Evolutionary conservation across 2,329 filamentous ascomycete species (phyloP).

Genomic region (Thelonectria discophora): DNA sequence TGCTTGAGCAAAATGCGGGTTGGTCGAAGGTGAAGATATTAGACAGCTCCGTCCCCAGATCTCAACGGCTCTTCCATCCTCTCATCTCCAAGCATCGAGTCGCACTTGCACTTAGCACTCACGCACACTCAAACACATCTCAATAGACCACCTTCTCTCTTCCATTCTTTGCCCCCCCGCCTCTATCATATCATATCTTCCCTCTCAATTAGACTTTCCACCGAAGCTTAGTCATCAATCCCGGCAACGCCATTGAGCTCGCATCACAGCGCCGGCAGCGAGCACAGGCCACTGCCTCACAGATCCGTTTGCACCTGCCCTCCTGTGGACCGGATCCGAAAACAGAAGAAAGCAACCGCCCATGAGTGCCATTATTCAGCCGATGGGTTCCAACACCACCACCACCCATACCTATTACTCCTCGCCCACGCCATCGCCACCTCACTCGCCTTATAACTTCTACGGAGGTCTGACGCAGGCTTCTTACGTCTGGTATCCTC

Average conservation of each 20-base stretch:
- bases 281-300: constrained; percentile 8
- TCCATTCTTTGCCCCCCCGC: neutral
- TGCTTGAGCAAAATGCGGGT: constrained; percentile 10
- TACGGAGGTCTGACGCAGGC: constrained; percentile 28
- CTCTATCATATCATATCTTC: neutral
- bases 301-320: neutral
- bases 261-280: neutral
- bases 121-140: neutral
- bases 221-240: constrained; percentile 20
- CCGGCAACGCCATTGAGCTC: neutral
- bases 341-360: constrained; percentile 15
- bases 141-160: neutral
- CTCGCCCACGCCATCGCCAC: constrained; percentile 28
- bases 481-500: constrained; percentile 32
- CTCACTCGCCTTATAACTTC: constrained; percentile 28
- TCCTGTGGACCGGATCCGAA: constrained; percentile 3
- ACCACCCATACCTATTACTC: constrained; percentile 22
- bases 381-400: constrained; percentile 21
- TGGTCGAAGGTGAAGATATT: constrained; percentile 20
- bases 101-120: constrained; percentile 13
- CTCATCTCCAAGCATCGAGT: constrained; percentile 9
- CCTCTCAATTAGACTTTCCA: constrained; percentile 1
- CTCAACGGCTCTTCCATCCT: constrained; percentile 9
- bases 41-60: constrained; percentile 24
- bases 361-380: constrained; percentile 26